Conservation (phyloP, 1,284 basidiomycete genomes). For the Ustilago tritici region DNA sequence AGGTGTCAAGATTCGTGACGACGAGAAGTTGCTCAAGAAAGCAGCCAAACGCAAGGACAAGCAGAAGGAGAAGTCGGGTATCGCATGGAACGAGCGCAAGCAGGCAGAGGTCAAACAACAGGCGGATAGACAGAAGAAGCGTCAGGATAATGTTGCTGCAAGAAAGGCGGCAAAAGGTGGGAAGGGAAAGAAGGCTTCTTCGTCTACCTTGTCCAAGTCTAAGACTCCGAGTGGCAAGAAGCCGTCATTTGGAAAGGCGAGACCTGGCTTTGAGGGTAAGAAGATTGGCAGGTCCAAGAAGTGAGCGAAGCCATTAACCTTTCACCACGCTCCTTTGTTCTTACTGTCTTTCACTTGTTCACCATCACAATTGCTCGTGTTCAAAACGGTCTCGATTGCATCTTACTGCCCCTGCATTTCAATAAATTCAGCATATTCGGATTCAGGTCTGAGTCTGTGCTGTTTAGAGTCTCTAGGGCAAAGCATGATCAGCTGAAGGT, state of each 20-base stretch:
- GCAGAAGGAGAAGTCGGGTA: constrained; percentile 62
- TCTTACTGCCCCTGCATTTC: constrained; percentile 5
- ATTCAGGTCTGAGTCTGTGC: not conserved
- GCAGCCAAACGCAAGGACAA: constrained; percentile 65
- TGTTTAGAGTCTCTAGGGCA: not conserved
- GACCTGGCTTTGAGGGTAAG: constrained; percentile 64
- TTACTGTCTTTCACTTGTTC: not conserved
- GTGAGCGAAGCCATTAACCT: constrained; percentile 17
- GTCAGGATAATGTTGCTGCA: constrained; percentile 63
- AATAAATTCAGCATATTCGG: constrained; percentile 10
- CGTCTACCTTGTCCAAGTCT: constrained; percentile 28
- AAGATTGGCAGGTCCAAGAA: constrained; percentile 49
- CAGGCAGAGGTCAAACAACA: constrained; percentile 53
- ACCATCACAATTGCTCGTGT: not conserved
- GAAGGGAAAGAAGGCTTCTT: constrained; percentile 42
- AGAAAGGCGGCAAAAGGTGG: constrained; percentile 55
- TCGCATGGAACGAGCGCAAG: constrained; percentile 63
- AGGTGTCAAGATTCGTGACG: constrained; percentile 67
- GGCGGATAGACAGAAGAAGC: constrained; percentile 63
- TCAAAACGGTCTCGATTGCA: not conserved
- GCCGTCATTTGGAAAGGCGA: constrained; percentile 47
- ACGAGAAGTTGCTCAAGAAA: constrained; percentile 65
- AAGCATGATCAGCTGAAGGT: not conserved
- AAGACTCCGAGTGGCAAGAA: constrained; percentile 49
- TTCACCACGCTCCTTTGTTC: not conserved